phyloP scores from a whole-genome alignment of 345 rosid species.

The Citrus maxima region DNA sequence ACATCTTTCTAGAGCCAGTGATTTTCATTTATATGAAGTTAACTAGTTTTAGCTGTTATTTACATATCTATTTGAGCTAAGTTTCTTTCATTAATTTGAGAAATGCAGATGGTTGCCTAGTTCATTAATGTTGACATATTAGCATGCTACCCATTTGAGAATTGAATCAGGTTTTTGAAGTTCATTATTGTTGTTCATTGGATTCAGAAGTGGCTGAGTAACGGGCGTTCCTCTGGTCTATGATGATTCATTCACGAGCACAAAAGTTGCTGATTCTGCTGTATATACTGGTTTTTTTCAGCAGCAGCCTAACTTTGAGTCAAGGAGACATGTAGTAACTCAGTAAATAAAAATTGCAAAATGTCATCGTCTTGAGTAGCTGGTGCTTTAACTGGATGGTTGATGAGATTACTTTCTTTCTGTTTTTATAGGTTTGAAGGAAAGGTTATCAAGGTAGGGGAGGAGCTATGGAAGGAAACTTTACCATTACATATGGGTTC shows the following conservation, averaged over 20 bases:
- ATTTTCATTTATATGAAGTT: neutral
- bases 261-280: conserved; percentile 16
- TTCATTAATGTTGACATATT: neutral
- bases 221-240: neutral
- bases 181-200: neutral
- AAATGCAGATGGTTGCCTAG: no score
- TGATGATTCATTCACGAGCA: conserved; percentile 18
- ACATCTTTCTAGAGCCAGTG: neutral
- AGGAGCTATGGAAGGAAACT: conserved; percentile 68
- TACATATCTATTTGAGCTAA: neutral
- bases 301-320: conserved; percentile 19
- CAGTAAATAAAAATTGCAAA: conserved; percentile 20
- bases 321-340: conserved; percentile 38
- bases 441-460: conserved; percentile 50
- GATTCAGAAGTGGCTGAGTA: neutral
- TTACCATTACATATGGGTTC: conserved; percentile 56
- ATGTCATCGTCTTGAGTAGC: neutral
- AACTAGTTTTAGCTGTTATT: neutral
- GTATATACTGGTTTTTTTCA: conserved; percentile 21
- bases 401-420: neutral
- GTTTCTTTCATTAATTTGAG: neutral
- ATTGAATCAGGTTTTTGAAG: neutral
- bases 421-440: conserved; percentile 33
- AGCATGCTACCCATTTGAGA: neutral
- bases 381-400: neutral